Percentiles rank a stretch among this genome's conserved stretches.
Conservation (phyloP, 1,284 basidiomycete genomes). For the Kwoniella shivajii region DNA sequence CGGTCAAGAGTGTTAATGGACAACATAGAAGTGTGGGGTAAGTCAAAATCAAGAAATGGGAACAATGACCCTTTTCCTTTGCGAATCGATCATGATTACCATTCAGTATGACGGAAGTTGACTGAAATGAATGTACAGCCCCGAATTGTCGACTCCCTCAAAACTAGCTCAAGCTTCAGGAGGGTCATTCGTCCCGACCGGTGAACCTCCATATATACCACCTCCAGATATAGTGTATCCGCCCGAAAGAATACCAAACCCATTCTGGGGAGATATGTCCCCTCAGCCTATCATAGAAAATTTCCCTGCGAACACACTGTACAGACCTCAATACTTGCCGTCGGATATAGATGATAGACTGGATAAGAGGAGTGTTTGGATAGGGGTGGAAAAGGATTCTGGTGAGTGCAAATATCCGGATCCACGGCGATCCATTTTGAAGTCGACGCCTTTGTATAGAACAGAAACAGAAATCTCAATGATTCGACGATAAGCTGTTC, state of each 20-base stretch:
- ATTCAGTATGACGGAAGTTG: no score
- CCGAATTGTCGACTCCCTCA: constrained; percentile 8
- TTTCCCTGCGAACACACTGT: constrained; percentile 28
- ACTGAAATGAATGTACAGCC: not conserved
- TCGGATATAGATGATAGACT: constrained; percentile 37
- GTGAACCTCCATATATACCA: constrained; percentile 69
- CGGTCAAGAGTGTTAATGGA: not conserved
- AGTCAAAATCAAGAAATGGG: not conserved
- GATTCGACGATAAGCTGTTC: no score
- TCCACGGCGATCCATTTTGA: not conserved
- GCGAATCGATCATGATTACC: no score
- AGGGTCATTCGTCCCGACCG: constrained; percentile 10
- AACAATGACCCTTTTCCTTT: no score
- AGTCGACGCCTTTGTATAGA: no score
- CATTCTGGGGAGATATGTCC: constrained; percentile 17
- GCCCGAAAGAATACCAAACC: constrained; percentile 69
- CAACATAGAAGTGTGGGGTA: constrained; percentile 5
- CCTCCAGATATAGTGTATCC: constrained; percentile 92
- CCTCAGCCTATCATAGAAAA: constrained; percentile 29
- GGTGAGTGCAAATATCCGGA: constrained; percentile 16
- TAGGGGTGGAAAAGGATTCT: constrained; percentile 30
- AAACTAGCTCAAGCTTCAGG: constrained; percentile 8
- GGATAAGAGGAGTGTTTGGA: constrained; percentile 39
- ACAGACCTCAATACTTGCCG: constrained; percentile 37
- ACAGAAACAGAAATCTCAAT: no score